Conservation (phyloP, 1,284 basidiomycete genomes). For the Inonotus hispidus region DNA sequence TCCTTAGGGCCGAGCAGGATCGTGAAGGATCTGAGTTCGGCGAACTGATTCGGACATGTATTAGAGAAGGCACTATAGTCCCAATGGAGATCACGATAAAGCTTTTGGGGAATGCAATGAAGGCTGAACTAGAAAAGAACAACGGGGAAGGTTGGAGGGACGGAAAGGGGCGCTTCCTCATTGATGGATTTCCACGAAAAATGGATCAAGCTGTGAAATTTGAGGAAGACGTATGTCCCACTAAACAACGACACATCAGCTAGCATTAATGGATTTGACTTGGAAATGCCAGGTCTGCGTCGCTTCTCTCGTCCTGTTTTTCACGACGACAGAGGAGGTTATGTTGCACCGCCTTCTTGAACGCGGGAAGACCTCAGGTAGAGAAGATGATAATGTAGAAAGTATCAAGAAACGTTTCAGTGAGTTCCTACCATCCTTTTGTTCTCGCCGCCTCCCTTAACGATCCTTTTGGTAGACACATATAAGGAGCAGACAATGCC, state of each 20-base stretch:
- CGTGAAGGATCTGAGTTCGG: conserved; percentile 86
- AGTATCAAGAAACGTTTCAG: conserved; percentile 96
- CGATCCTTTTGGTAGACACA: conserved; percentile 49
- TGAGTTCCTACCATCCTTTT: conserved; percentile 34
- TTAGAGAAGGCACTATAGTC: conserved; percentile 92
- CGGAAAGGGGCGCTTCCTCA: conserved; percentile 83
- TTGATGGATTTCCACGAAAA: conserved; percentile 97
- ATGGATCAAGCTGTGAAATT: conserved; percentile 98
- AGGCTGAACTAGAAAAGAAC: conserved; percentile 47
- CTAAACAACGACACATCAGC: neutral
- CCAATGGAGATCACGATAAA: conserved; percentile 97
- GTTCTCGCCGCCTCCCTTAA: conserved; percentile 5
- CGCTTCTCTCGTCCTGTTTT: conserved; percentile 82
- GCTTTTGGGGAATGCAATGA: conserved; percentile 93
- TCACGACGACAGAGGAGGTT: conserved; percentile 84
- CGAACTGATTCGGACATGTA: conserved; percentile 82
- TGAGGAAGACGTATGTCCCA: conserved; percentile 69
- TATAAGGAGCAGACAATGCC: conserved; percentile 95
- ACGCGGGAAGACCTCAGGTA: conserved; percentile 89
- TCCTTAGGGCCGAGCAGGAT: conserved; percentile 90
- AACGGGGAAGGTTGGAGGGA: conserved; percentile 59
- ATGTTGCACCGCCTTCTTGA: conserved; percentile 86
- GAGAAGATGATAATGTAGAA: conserved; percentile 94
- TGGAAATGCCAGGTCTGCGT: conserved; percentile 59
- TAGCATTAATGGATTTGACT: conserved; percentile 7